Conservation (phyloP, 768 basidiomycete species). For the Leucosporidium creatinivorum region DNA sequence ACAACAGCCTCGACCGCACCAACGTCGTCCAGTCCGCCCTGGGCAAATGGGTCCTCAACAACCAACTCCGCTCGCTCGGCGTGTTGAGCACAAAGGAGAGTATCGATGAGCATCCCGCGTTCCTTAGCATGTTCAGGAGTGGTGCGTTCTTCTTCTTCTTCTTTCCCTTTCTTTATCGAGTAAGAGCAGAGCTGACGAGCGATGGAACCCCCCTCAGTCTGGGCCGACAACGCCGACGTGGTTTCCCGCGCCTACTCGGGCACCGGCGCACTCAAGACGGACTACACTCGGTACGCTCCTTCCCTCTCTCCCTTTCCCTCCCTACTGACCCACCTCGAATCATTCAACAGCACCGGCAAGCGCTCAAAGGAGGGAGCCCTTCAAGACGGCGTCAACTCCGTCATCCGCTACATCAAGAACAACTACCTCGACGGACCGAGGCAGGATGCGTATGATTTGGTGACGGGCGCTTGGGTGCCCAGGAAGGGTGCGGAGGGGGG, state of each 20-base stretch:
- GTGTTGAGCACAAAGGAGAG: slow-evolving; percentile 62
- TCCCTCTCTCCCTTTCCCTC: neutral
- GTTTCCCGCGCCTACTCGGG: slow-evolving; percentile 89
- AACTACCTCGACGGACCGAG: slow-evolving; percentile 92
- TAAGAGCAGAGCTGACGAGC: neutral
- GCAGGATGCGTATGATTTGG: slow-evolving; percentile 90
- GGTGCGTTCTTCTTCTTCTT: slow-evolving; percentile 50
- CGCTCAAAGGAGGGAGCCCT: slow-evolving; percentile 70
- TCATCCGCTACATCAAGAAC: slow-evolving; percentile 83
- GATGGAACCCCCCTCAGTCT: slow-evolving; percentile 54
- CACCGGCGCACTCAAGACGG: slow-evolving; percentile 90
- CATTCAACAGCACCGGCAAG: slow-evolving; percentile 56
- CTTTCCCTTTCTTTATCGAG: neutral
- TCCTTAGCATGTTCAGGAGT: slow-evolving; percentile 78
- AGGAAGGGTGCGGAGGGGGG: slow-evolving; percentile 42
- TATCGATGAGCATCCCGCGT: slow-evolving; percentile 72
- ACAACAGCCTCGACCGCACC: slow-evolving; percentile 73
- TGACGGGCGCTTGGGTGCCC: slow-evolving; percentile 88
- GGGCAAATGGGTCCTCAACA: slow-evolving; percentile 73
- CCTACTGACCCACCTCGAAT: neutral
- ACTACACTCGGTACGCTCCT: slow-evolving; percentile 64
- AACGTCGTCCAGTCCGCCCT: slow-evolving; percentile 92
- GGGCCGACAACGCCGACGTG: slow-evolving; percentile 92
- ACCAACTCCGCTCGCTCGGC: slow-evolving; percentile 65
- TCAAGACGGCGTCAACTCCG: slow-evolving; percentile 78